phyloP scores from a whole-genome alignment of 306 rosid species.

The Alnus glutinosa region DNA sequence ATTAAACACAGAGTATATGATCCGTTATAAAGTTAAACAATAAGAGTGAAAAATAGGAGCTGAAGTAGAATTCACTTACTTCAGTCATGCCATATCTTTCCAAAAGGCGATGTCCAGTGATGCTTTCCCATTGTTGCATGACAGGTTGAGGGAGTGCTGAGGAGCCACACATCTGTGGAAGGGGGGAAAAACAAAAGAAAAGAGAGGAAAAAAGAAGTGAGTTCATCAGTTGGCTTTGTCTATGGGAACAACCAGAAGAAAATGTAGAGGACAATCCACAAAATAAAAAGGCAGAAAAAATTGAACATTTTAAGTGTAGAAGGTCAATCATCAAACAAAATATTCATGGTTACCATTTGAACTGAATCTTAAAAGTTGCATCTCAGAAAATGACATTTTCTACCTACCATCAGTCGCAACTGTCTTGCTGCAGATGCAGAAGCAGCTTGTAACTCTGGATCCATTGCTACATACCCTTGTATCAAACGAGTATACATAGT shows the following conservation, averaged over 20 bases:
- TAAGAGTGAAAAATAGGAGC: constrained; percentile 6
- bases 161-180: constrained; percentile 90
- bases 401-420: constrained; percentile 90
- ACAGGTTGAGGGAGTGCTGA: constrained; percentile 93
- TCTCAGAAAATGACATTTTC: constrained; percentile 2
- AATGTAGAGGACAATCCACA: constrained; percentile 15
- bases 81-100: constrained; percentile 98
- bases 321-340: background rate
- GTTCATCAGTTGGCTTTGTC: constrained; percentile 18
- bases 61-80: constrained; percentile 47
- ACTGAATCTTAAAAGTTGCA: background rate
- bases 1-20: constrained; percentile 12
- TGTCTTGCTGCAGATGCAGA: constrained; percentile 84
- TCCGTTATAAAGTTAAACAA: constrained; percentile 7
- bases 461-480: constrained; percentile 89
- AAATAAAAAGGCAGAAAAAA: background rate
- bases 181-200: constrained; percentile 9
- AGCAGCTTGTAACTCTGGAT: constrained; percentile 60
- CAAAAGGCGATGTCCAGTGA: constrained; percentile 86
- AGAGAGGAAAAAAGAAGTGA: constrained; percentile 11
- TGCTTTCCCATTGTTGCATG: constrained; percentile 84
- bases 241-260: constrained; percentile 3
- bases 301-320: background rate
- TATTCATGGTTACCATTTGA: background rate
- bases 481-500: constrained; percentile 81